Evolutionary conservation across 257 asterid genomes (phyloP).

Genomic region (Rauvolfia tetraphylla): DNA sequence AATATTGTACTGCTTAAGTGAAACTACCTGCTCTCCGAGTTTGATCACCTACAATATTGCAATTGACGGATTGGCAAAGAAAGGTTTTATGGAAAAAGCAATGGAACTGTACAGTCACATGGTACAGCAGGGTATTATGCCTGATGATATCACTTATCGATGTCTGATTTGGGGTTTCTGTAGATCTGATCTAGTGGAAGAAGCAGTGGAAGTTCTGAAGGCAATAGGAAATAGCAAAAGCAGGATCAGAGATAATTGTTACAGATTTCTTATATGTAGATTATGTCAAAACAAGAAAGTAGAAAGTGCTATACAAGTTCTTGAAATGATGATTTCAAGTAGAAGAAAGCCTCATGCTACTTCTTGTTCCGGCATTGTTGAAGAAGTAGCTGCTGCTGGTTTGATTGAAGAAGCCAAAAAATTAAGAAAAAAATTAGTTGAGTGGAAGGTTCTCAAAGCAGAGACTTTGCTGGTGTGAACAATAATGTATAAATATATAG

Average conservation of each 20-base stretch:
- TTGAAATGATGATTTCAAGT: conserved; percentile 48
- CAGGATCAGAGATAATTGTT: conserved; percentile 64
- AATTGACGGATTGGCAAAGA: conserved; percentile 75
- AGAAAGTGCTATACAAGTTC: conserved; percentile 52
- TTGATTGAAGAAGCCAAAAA: conserved; percentile 60
- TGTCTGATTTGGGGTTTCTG: conserved; percentile 87
- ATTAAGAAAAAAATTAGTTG: conserved; percentile 48
- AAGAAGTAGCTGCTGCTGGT: conserved; percentile 60
- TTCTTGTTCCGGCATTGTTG: conserved; percentile 41
- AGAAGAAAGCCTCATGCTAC: conserved; percentile 28
- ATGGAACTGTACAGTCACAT: conserved; percentile 60
- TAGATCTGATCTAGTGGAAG: conserved; percentile 65
- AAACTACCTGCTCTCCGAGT: conserved; percentile 52
- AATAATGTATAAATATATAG: background rate
- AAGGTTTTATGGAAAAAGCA: conserved; percentile 63
- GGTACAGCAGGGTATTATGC: conserved; percentile 52
- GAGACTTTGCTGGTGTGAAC: conserved; percentile 19
- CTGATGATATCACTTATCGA: conserved; percentile 76
- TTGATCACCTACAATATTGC: conserved; percentile 67
- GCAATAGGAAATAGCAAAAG: conserved; percentile 39
- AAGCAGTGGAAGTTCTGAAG: conserved; percentile 58
- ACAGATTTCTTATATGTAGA: conserved; percentile 57
- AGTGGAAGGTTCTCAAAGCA: conserved; percentile 37
- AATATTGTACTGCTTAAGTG: conserved; percentile 39
- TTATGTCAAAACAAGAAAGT: conserved; percentile 57